These are phyloP conservation scores for Saitozyma podzolica DNA, from an alignment of 768 basidiomycete genomes.

Conservation along the genomic window DNA sequence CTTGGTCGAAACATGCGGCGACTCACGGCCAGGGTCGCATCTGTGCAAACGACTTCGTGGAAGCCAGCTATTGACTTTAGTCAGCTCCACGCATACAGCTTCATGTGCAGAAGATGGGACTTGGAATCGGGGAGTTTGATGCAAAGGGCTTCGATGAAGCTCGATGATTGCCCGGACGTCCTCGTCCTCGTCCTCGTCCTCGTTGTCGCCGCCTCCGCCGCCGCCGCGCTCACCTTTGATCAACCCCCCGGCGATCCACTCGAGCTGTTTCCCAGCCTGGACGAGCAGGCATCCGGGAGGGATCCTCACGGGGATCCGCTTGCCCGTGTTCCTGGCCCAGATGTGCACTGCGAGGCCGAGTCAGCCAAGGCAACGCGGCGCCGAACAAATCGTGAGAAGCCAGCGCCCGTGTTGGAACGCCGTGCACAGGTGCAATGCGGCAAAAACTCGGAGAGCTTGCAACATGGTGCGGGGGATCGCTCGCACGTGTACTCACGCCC, in stretches of 20 bases:
- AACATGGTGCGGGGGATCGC: neutral
- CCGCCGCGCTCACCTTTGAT: conserved; percentile 59
- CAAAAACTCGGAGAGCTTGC: too few species aligned
- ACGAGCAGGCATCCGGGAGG: conserved; percentile 81
- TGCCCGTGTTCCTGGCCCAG: conserved; percentile 92
- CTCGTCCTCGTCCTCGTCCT: too few species aligned
- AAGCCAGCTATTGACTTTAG: conserved; percentile 64
- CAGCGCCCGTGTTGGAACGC: too few species aligned
- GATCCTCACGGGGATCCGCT: conserved; percentile 81
- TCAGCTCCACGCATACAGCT: neutral
- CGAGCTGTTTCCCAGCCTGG: conserved; percentile 93
- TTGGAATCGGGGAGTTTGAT: too few species aligned
- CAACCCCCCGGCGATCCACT: conserved; percentile 69
- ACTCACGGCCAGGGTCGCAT: conserved; percentile 69
- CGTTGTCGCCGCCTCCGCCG: too few species aligned
- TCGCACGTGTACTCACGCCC: conserved; percentile 56
- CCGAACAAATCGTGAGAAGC: too few species aligned
- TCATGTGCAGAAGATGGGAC: too few species aligned
- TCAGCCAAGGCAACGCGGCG: too few species aligned
- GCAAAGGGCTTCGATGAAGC: too few species aligned
- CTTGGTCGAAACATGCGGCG: neutral
- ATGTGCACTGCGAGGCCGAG: conserved; percentile 64
- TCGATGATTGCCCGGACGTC: too few species aligned
- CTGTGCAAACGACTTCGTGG: conserved; percentile 91
- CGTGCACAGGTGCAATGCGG: too few species aligned